Evolutionary conservation across 345 rosid genomes (phyloP).

Genomic region (Gossypium australe): DNA sequence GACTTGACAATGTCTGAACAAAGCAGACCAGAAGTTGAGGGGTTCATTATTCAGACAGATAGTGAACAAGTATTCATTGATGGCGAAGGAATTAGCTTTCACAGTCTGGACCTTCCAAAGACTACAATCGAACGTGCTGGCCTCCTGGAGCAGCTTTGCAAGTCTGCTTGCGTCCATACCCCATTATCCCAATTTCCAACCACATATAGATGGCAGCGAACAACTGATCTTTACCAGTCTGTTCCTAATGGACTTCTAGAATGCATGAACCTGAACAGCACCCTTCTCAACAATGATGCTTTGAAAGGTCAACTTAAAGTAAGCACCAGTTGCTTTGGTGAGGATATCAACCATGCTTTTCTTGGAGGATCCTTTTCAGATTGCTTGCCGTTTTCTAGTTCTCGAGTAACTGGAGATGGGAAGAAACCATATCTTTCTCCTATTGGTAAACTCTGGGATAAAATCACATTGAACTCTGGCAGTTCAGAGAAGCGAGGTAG

Average conservation of each 20-base stretch:
- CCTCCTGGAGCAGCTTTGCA: conserved; percentile 55
- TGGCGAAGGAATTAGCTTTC: conserved; percentile 34
- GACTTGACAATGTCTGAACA: conserved; percentile 31
- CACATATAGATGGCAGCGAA: conserved; percentile 30
- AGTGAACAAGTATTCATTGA: conserved; percentile 25
- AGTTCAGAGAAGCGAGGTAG: conserved; percentile 68
- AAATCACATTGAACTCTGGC: conserved; percentile 44
- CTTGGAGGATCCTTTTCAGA: conserved; percentile 42
- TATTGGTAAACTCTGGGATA: conserved; percentile 69
- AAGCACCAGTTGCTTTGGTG: conserved; percentile 28
- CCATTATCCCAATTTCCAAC: conserved; percentile 53
- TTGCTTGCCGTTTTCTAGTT: conserved; percentile 33
- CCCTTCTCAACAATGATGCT: conserved; percentile 18
- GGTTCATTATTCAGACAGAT: conserved; percentile 49
- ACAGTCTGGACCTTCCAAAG: conserved; percentile 44
- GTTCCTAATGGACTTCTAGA: conserved; percentile 65
- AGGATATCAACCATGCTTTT: conserved; percentile 28
- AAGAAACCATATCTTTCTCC: conserved; percentile 59
- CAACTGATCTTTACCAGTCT: conserved; percentile 43
- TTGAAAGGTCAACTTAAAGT: conserved; percentile 26
- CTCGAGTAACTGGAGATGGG: conserved; percentile 30
- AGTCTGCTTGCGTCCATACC: conserved; percentile 54
- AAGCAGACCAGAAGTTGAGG: conserved; percentile 53
- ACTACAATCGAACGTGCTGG: conserved; percentile 50
- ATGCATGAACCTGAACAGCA: conserved; percentile 31